Evolutionary conservation across 441 rosid species (phyloP), one percentile per base, ranked within the genome.

Genomic region (Rhodomyrtus psidioides): DNA sequence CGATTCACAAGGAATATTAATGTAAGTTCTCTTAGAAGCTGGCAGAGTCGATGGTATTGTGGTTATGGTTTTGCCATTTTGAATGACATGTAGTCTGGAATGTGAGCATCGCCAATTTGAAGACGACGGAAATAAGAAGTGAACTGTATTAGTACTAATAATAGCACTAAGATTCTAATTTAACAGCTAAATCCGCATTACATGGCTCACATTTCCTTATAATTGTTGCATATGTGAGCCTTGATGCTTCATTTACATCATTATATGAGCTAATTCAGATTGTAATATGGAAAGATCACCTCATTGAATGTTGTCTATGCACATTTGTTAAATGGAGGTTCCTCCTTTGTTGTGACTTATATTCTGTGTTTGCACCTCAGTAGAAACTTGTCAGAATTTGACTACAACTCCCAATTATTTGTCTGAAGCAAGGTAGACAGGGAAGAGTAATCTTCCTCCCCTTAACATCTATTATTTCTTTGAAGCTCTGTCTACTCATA

Each of bases 1-100:
- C n/a, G n/a, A n/a, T n/a, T n/a, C n/a, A 87, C 91, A 96, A 81
- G 99, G 96, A 83, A 90, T 94, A 86, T 91, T 97, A 86, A 89
- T 95, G 99, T 97, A 90, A 91, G 94, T 39, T 60, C 82, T 53
- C 55, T 13, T 54, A 21, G 84, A 30, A 26, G 79, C n/a, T 39
- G 79, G 79, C 79, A 82, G 46, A 54, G 56, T 23, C 12, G 39
- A 53, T 16, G 56, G 44, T 82, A 24, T 55, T 60, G 53, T 82
- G 27, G 23, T 57, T 58, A 39, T 70, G 75, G 58, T 56, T 57
- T 81, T 19, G 27, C 56, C 26, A 27, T 26, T 21, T 70, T 12
- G 57, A 81, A 81, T 16, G 51, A 70, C 7, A 3, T n/a, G n/a
- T 23, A 21, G 51, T 39, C 79, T 70, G n/a, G 49, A 70, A 39